Evolutionary conservation across 2,329 filamentous ascomycete genomes (phyloP).

Genomic region (Pseudogymnoascus sp.): DNA sequence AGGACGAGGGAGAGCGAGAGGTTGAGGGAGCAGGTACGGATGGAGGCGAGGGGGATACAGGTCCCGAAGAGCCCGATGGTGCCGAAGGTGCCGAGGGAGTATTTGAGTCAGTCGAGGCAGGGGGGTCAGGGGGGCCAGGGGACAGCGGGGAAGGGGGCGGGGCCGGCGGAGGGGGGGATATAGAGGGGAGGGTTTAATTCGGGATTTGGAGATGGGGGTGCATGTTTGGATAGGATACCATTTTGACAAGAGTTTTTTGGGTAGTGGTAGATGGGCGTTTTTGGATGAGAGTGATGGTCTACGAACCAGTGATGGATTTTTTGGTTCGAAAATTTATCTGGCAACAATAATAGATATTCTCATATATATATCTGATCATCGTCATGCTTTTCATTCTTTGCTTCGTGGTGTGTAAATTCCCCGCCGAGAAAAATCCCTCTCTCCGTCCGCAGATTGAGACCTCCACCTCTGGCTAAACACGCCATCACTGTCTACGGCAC

Average conservation of each 20-base stretch:
- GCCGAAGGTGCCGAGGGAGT: slow-evolving; percentile 26
- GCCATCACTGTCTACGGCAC: too few species aligned
- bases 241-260: not conserved
- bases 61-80: slow-evolving; percentile 26
- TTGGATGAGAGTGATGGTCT: not conserved
- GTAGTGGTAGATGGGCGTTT: not conserved
- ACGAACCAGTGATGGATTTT: not conserved
- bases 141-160: not conserved
- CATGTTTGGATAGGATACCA: not conserved
- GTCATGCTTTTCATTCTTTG: too few species aligned
- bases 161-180: not conserved
- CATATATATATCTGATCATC: too few species aligned
- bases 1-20: slow-evolving; percentile 27
- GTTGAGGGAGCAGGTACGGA: slow-evolving; percentile 23
- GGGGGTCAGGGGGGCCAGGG: not conserved
- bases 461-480: too few species aligned
- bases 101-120: slow-evolving; percentile 14
- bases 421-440: too few species aligned
- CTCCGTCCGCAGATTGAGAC: too few species aligned
- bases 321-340: too few species aligned
- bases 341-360: too few species aligned
- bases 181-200: not conserved
- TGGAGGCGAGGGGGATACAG: slow-evolving; percentile 23
- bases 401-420: too few species aligned
- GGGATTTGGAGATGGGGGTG: not conserved